Percentiles rank a stretch among this genome's conserved stretches.
Conservation (phyloP, 345 rosid species). For the Hibiscus mutabilis region DNA sequence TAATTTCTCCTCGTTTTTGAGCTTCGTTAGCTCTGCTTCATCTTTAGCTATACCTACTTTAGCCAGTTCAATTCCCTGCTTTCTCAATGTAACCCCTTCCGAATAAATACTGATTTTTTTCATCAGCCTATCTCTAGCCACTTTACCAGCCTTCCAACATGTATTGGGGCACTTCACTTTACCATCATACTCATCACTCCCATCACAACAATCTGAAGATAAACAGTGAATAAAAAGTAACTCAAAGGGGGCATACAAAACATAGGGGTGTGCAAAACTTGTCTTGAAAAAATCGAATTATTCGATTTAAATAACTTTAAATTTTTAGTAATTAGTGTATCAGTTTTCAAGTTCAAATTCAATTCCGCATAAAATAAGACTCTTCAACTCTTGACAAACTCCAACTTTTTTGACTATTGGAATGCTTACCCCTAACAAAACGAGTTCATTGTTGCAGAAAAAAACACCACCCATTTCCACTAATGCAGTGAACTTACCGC, state of each 20-base stretch:
- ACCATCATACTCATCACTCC: constrained; percentile 91
- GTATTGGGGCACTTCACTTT: constrained; percentile 62
- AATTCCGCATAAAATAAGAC: too few relatives aligned
- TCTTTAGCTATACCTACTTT: constrained; percentile 59
- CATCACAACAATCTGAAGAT: constrained; percentile 90
- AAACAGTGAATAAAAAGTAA: background rate
- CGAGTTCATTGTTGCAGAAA: background rate
- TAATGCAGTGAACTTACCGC: constrained; percentile 43
- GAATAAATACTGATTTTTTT: constrained; percentile 58
- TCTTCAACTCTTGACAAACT: too few relatives aligned
- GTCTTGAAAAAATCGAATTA: too few relatives aligned
- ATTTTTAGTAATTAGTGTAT: too few relatives aligned
- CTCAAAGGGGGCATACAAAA: background rate
- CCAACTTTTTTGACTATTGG: too few relatives aligned
- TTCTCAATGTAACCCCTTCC: constrained; percentile 54
- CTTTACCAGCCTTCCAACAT: constrained; percentile 95
- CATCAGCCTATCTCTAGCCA: constrained; percentile 62
- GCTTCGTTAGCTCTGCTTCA: constrained; percentile 56
- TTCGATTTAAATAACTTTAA: too few relatives aligned
- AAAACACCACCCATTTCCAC: background rate
- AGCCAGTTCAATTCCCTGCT: constrained; percentile 49
- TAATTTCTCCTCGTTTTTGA: constrained; percentile 66
- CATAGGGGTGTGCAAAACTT: too few relatives aligned
- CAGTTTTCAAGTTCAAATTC: too few relatives aligned
- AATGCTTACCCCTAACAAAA: too few relatives aligned